Base-by-base conservation (phyloP, 2,329 filamentous ascomycete species). In the Ilyonectria robusta region DNA sequence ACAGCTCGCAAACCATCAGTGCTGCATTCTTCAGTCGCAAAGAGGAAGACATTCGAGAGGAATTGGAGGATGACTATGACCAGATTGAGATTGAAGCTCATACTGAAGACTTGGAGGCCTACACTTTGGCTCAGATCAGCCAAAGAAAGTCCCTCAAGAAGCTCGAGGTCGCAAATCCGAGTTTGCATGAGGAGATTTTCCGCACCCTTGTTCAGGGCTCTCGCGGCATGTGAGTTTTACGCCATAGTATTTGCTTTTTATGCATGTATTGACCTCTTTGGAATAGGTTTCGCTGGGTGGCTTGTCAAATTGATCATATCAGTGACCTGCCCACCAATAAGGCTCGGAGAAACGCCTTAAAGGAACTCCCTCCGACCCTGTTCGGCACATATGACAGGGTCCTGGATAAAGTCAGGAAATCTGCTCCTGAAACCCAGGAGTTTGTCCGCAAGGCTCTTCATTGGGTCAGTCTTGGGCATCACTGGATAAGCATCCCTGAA, bases 201-300 rank as follows among this genome's bases (percentile, higher is more conserved):
- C n/a, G 19, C 1, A 40, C 44, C 0, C 35, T 68, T 8, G 37
- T 68, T 0, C 42, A 62, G 2, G 50, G 63, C 1, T 59, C 66
- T 5, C 59, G 37, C 2, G 66, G 66, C 1, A 66, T 68, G 66
- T 62, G 9, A 26, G 66, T n/a, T 3, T 8, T 1, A 42, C 40
- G n/a, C 4, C 3, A 40, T 59, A 37, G 3, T 9, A 7, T 56
- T 33, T 15, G 1, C n/a, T 6, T n/a, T 17, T 21, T 8, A 7
- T 33, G 15, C 6, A 42, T 7, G 6, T 7, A 6, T 42, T 40
- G 33, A 19, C 40, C 44, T 11, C 23, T 13, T 15, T 19, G 6
- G 13, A 42, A 59, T 19, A 66, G 66, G 66, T 68, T 68, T 29
- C 66, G 63, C 0, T 68, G 66, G 66, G 66, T 68, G 1, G 54